Base-by-base conservation (phyloP, 1,284 basidiomycete species). In the Earliella scabrosa region DNA sequence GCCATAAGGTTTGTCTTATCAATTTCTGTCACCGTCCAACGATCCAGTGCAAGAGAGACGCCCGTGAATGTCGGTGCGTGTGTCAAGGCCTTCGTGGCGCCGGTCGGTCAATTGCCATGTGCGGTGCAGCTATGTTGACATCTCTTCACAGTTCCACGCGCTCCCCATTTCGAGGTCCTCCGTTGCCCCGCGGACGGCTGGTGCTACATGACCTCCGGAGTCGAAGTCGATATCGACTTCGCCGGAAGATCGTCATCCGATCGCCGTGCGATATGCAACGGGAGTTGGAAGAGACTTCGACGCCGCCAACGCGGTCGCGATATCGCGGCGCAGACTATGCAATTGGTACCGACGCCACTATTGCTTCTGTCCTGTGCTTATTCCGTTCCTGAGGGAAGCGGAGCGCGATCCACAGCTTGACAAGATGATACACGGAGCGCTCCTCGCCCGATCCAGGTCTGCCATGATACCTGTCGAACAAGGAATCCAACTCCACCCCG, bases 381-480 rank as follows among this genome's bases (percentile, higher is more conserved):
- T 18, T 18, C 26, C 8, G 38, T 50, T 36, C 57, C 52, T 54
- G 40, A 34, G 41, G 31, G 24, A 45, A 44, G 39, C 44, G 49
- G 47, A 43, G 47, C 34, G 50, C 43, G 43, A 53, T 46, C 38
- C 29, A 27, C 36, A 45, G n/a, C 52, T 54, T 54, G 52, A 39
- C 29, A 45, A 54, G 45, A 31, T 27, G 49, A 36, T 49, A 35
- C 36, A 32, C 44, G 32, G 50, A n/a, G 20, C 48, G 21, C n/a
- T 29, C 34, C 29, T 44, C 50, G 29, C 41, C 49, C 52, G 50
- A 49, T 52, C 29, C 52, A 54, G 57, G 49, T 35, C 45, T 46
- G 49, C 52, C 57, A 54, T 52, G 52, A 34, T 52, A 41, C 48
- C 41, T 43, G 46, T 47, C 48, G 53, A 50, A 36, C 47, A 58